Base-by-base conservation (phyloP, 805 yeast genomes). In the Ogataea haglerorum region DNA sequence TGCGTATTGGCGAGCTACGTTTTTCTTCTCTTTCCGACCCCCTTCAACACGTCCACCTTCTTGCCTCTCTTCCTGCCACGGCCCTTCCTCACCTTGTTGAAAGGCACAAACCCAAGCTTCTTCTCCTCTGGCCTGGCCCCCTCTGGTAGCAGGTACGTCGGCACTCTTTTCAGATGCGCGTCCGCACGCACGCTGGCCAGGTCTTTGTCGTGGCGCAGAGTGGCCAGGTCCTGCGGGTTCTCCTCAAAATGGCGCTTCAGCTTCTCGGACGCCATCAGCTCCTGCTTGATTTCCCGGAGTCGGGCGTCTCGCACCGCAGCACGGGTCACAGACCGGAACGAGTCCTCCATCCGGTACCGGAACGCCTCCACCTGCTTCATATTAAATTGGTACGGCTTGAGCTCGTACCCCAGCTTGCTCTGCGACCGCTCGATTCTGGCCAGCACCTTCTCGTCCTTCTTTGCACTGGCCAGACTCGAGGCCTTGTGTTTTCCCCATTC, bases 321-420 rank as follows among this genome's bases (percentile, higher is more conserved):
- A 42, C 78, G 78, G 0, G 99, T 93, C 17, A 93, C 95, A 0
- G 98, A 85, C 66, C 98, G 78, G 68, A 91, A 93, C 0, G 96
- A 96, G 66, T 93, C 99, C 56, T 93, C 97, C 69, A 88, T 81
- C 73, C 99, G 81, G 64, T 93, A 93, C 56, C 98, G 78, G 75
- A 93, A 93, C 17, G 93, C 93, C 58, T 93, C 96, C 41, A 93
- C 86, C 63, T 93, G 98, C 44, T 78, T 78, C 77, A 82, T 79
- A 60, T 93, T 95, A 60, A 93, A 93, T 45, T 85, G 83, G 57
- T 91, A 93, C 8, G 98, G 97, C 54, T 79, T 77, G 34, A 90
- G 57, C 48, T 84, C 89, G 43, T 77, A 76, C 1, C 95, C 95
- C 33, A 78, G 63, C 51, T 80, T 82, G 17, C 72, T 65, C 61